Conservation (phyloP, 1,284 basidiomycete genomes). For the Taiwanofungus camphoratus region DNA sequence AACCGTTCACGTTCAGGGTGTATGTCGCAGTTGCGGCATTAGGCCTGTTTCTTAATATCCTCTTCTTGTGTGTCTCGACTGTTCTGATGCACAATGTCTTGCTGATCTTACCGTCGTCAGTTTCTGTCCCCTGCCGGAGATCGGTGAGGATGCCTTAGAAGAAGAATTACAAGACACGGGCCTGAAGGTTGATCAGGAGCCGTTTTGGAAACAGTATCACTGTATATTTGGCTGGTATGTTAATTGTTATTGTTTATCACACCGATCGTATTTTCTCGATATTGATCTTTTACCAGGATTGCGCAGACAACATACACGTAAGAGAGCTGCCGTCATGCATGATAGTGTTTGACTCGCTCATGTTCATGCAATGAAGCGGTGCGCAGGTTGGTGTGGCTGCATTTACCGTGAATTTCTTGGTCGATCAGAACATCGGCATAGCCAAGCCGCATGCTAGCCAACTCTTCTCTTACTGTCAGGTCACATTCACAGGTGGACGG, state of each 20-base stretch:
- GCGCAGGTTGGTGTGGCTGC: constrained; percentile 72
- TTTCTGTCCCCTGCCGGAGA: constrained; percentile 72
- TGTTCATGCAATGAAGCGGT: constrained; percentile 35
- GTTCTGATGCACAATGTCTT: not conserved
- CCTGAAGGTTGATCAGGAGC: constrained; percentile 39
- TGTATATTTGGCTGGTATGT: constrained; percentile 58
- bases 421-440: constrained; percentile 59
- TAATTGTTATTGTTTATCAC: not conserved
- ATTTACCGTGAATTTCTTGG: constrained; percentile 67
- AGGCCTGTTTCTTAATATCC: constrained; percentile 55
- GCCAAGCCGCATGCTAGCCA: constrained; percentile 47
- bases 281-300: constrained; percentile 29
- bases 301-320: constrained; percentile 68
- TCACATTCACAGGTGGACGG: constrained; percentile 67
- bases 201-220: constrained; percentile 69
- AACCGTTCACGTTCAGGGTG: constrained; percentile 39
- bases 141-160: constrained; percentile 60
- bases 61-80: constrained; percentile 52
- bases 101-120: constrained; percentile 25
- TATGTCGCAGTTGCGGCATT: constrained; percentile 74
- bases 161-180: constrained; percentile 44
- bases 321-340: constrained; percentile 16
- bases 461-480: constrained; percentile 67
- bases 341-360: not conserved
- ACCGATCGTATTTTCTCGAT: not conserved